These are phyloP conservation scores for Cercophora sp. DNA, from an alignment of 495 filamentous ascomycete genomes.

Conservation along the genomic window DNA sequence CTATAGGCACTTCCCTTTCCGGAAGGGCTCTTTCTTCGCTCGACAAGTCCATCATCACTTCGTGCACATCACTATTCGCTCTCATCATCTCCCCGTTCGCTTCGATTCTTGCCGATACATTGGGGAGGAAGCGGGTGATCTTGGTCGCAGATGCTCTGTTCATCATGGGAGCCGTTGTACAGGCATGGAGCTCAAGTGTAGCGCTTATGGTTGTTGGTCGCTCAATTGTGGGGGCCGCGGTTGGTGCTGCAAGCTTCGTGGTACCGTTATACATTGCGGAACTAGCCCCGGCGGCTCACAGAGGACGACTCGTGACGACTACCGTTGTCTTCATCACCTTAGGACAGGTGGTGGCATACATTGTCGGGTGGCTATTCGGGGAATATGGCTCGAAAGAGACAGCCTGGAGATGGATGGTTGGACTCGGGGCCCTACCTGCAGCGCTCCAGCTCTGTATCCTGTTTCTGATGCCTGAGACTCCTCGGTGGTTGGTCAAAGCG, in stretches of 20 bases:
- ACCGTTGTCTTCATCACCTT: constrained; percentile 75
- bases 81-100: constrained; percentile 73
- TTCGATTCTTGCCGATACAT: constrained; percentile 67
- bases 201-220: constrained; percentile 72
- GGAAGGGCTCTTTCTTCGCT: constrained; percentile 60
- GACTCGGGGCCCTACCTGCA: constrained; percentile 76
- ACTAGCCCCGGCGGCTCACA: constrained; percentile 66
- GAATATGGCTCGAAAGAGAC: constrained; percentile 41
- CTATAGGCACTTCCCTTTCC: constrained; percentile 72
- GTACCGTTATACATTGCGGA: constrained; percentile 85
- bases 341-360: constrained; percentile 83
- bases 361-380: constrained; percentile 66
- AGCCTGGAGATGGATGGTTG: constrained; percentile 90
- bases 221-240: constrained; percentile 73
- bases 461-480: constrained; percentile 73
- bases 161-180: constrained; percentile 65
- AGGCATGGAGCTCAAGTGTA: constrained; percentile 62
- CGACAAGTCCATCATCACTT: constrained; percentile 82
- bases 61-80: constrained; percentile 74
- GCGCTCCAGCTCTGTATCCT: constrained; percentile 63
- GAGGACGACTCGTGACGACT: constrained; percentile 75
- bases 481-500: constrained; percentile 76
- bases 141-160: constrained; percentile 78
- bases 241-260: constrained; percentile 79
- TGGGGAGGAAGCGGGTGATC: constrained; percentile 72